Conservation (phyloP, 2,329 filamentous ascomycete genomes). For the Fusarium setosum region DNA sequence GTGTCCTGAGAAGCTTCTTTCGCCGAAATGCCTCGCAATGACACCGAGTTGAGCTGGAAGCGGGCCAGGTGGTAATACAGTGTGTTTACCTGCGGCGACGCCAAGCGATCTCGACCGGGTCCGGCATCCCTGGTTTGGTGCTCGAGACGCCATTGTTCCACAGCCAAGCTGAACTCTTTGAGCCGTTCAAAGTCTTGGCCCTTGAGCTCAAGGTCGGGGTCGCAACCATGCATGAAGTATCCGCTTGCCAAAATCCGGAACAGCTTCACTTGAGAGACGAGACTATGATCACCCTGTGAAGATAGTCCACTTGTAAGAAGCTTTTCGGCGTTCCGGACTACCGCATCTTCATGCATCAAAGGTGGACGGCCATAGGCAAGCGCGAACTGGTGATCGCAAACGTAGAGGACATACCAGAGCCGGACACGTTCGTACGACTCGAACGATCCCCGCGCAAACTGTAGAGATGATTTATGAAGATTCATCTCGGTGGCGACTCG, state of each 20-base stretch:
- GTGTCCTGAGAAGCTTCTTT: background rate
- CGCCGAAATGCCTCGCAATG: background rate
- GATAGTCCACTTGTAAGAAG: background rate
- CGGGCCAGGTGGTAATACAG: background rate
- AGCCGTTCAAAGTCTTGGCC: background rate
- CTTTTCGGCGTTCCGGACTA: background rate
- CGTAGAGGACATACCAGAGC: slow-evolving; percentile 52
- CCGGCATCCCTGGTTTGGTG: background rate
- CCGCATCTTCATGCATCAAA: slow-evolving; percentile 1
- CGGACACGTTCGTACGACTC: slow-evolving; percentile 44
- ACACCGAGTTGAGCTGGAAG: slow-evolving; percentile 2
- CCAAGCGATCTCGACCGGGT: background rate
- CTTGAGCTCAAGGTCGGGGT: slow-evolving; percentile 5
- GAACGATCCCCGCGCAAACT: background rate
- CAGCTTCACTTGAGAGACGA: background rate
- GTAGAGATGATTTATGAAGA: slow-evolving; percentile 38
- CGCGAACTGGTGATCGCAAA: slow-evolving; percentile 52
- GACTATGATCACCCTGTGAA: background rate
- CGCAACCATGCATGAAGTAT: slow-evolving; percentile 1
- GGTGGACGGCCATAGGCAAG: slow-evolving; percentile 53
- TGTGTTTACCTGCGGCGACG: background rate
- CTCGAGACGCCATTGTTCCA: background rate
- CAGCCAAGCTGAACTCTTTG: background rate
- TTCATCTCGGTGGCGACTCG: slow-evolving; percentile 53
- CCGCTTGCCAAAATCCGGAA: background rate